A percentile compares a stretch with the other conserved stretches of the same genome.
Conservation (phyloP, 768 basidiomycete genomes). For the Rhodosporidiobolus odoratus region DNA sequence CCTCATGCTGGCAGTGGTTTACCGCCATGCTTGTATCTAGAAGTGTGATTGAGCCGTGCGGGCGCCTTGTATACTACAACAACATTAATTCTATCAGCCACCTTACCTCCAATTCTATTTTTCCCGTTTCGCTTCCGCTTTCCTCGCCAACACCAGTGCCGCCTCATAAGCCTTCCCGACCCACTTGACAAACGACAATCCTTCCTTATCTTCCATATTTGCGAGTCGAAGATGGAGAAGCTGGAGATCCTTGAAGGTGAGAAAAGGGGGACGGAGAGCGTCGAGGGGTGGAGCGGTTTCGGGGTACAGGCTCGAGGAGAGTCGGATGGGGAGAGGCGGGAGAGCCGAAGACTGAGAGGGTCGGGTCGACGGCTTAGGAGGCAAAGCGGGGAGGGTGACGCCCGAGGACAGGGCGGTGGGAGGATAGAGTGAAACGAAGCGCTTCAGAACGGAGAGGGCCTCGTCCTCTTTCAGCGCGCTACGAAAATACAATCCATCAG, state of each 20-base stretch:
- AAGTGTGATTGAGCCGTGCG: too few relatives aligned
- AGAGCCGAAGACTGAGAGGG: not conserved
- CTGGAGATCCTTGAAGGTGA: constrained; percentile 20
- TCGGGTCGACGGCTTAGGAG: not conserved
- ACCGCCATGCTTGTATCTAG: too few relatives aligned
- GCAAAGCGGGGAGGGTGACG: not conserved
- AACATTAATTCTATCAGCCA: too few relatives aligned
- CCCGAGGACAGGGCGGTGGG: not conserved
- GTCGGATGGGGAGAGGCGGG: constrained; percentile 4
- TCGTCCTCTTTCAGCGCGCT: constrained; percentile 24
- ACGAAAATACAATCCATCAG: not conserved
- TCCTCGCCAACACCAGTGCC: constrained; percentile 7
- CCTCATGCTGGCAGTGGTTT: too few relatives aligned
- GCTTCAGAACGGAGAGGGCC: constrained; percentile 29
- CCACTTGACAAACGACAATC: constrained; percentile 16
- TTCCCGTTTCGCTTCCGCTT: constrained; percentile 10
- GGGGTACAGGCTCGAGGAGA: constrained; percentile 27
- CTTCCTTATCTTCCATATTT: constrained; percentile 20
- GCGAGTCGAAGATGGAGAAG: constrained; percentile 29
- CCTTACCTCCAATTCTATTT: too few relatives aligned
- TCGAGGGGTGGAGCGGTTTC: constrained; percentile 23
- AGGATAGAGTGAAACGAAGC: constrained; percentile 32
- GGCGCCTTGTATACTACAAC: too few relatives aligned
- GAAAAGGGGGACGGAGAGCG: constrained; percentile 16
- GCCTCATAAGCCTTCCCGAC: constrained; percentile 22